Evolutionary conservation across 768 basidiomycete species (phyloP).

Genomic region (Hygrocybe coccinea): DNA sequence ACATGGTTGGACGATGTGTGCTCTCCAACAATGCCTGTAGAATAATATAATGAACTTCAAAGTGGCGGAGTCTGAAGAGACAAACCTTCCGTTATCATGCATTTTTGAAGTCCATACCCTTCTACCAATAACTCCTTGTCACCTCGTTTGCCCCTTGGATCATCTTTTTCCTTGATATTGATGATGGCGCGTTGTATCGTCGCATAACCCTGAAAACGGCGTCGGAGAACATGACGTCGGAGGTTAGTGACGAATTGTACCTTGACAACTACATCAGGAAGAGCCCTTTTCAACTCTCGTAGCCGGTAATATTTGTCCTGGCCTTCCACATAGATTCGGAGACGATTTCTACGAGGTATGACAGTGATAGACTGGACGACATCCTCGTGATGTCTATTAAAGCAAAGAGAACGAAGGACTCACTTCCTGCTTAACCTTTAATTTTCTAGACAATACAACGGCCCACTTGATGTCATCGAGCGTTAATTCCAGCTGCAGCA

Average conservation of each 20-base stretch:
- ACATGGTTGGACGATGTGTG: conserved; percentile 95
- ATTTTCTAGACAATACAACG: conserved; percentile 77
- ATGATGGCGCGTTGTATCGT: conserved; percentile 91
- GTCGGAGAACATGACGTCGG: neutral
- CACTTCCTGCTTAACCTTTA: conserved; percentile 89
- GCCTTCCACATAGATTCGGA: conserved; percentile 76
- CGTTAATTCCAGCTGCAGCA: conserved; percentile 76
- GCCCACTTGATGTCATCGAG: conserved; percentile 92
- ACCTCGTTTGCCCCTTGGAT: conserved; percentile 71
- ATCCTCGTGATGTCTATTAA: neutral
- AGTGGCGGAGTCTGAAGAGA: conserved; percentile 3
- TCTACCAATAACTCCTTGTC: conserved; percentile 93
- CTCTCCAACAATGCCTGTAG: conserved; percentile 81
- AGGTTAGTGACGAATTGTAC: conserved; percentile 31
- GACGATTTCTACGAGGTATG: conserved; percentile 65
- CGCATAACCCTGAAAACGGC: conserved; percentile 61
- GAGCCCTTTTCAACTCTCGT: conserved; percentile 77
- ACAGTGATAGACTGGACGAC: conserved; percentile 63
- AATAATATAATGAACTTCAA: conserved; percentile 3
- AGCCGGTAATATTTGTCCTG: conserved; percentile 78
- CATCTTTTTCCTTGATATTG: conserved; percentile 88
- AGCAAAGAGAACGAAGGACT: neutral
- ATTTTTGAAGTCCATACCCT: conserved; percentile 93
- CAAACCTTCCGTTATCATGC: conserved; percentile 94
- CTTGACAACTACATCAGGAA: conserved; percentile 89